Base-by-base conservation (phyloP, 179 eudicot genomes). In the Sideroxylon spinosum region DNA sequence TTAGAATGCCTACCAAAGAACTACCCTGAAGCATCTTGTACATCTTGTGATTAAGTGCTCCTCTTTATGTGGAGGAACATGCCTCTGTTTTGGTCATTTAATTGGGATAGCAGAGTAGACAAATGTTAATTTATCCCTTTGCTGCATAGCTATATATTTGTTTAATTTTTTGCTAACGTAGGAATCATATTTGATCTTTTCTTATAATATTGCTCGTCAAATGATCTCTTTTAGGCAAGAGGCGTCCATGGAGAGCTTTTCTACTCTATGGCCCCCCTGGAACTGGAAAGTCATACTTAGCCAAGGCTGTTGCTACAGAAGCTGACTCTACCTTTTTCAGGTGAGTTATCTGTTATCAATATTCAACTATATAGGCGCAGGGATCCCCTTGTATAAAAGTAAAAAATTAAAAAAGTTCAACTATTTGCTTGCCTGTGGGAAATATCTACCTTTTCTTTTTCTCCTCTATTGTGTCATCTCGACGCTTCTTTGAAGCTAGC, bases 301-400 rank as follows among this genome's bases (percentile, higher is more conserved):
- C 98, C 78, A 93, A 90, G 87, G 97, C 97, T 86, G 98, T 93
- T 82, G 98, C 98, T 63, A 93, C 98, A 60, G 98, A 93, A 86
- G 98, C 98, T 71, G 98, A 93, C 82, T 93, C 98, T 0, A 92
- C 97, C 7, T 93, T 93, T 82, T 93, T 86, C 81, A 91, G 98
- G 98, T 90, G 82, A 62, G 20, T 59, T 65, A 63, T 68, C 64
- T 37, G 7, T 26, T 22, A 22, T 49, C 56, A 48, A 28, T 46
- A 20, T 75, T 62, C 23, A 37, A 25, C 32, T 37, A 61, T 13
- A 9, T 9, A 0, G 56, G 14, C 10, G 12, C 56, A 37, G 44
- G 44, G 44, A 37, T 37, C 44, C 44, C 44, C 44, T 37, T 1
- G 1, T 3, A 37, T 37, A 37, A 37, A 37, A 3, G 5, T 1